Evolutionary conservation across 2,329 filamentous ascomycete genomes (phyloP).

Genomic region (Ilyonectria robusta): DNA sequence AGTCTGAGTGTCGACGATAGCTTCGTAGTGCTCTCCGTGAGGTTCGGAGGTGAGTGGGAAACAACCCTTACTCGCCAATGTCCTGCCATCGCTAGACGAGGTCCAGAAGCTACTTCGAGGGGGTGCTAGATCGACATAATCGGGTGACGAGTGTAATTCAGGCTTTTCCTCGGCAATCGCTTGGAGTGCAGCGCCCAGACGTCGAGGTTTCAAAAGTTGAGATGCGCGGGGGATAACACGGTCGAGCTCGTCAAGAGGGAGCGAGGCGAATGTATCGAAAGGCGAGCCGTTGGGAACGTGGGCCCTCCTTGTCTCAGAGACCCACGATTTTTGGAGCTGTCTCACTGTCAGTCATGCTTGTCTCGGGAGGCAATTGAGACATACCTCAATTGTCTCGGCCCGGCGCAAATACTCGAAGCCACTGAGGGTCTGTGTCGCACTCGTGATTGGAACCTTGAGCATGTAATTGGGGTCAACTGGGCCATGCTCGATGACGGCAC

Average conservation of each 20-base stretch:
- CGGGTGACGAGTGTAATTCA: constrained; percentile 11
- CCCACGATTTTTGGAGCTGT: constrained; percentile 36
- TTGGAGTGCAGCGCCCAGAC: background rate
- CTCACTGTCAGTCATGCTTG: background rate
- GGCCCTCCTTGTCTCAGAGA: constrained; percentile 15
- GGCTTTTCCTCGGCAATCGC: constrained; percentile 12
- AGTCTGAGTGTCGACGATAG: constrained; percentile 30
- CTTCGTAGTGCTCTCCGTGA: constrained; percentile 29
- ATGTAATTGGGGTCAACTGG: constrained; percentile 16
- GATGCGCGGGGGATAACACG: constrained; percentile 21
- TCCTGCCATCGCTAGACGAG: constrained; percentile 21
- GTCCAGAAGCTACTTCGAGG: constrained; percentile 30
- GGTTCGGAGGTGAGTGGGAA: constrained; percentile 33
- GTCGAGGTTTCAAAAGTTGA: constrained; percentile 21
- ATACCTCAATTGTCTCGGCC: constrained; percentile 32
- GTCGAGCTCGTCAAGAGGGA: constrained; percentile 12
- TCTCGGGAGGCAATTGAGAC: background rate
- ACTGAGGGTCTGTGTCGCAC: constrained; percentile 30
- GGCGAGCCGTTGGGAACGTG: constrained; percentile 19
- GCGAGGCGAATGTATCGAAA: background rate
- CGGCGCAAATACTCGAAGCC: constrained; percentile 36
- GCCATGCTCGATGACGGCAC: constrained; percentile 39
- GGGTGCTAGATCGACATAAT: constrained; percentile 29
- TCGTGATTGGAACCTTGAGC: constrained; percentile 18
- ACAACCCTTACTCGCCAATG: constrained; percentile 29